Evolutionary conservation across 768 basidiomycete genomes (phyloP), one percentile per base, ranked within the genome.

Genomic region (Coprinellus aureogranulatus): DNA sequence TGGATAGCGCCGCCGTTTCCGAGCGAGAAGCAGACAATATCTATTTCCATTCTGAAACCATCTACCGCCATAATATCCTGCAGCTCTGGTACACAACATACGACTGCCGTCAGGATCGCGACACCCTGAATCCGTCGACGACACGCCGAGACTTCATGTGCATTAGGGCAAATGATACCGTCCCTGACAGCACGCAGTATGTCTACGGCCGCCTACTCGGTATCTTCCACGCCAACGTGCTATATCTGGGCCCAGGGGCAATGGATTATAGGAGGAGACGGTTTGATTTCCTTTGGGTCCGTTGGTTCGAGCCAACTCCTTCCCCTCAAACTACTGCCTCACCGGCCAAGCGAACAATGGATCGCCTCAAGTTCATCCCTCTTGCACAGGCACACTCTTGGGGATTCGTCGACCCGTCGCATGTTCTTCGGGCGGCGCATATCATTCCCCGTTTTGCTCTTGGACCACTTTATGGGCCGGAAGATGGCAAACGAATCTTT

Each of bases 71-170:
- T 27, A 41, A 57, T 26, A 63, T 50, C 8, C 49, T 55, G 20
- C 50, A 52, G 23, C 44, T 65, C 45, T 39, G 61, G 37, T 65
- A 60, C 51, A 63, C 62, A 16, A 61, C 60, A 31, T 65, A 65
- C 46, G 53, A 65, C 31, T 12, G 59, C 18, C 60, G 54, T 23
- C 54, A 55, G 16, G 55, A 59, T 18, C 60, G 44, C 11, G 61
- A 64, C 54, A 62, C 58, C 2, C 54, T 64, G 48, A 64, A 62
- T 30, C 59, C 62, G 9, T 41, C 39, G 11, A 39, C 34, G 11
- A 39, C 18, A n/a, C 12, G 23, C 16, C 34, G 51, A 20, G 31
- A 53, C 20, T 53, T 53, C n/a, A 53, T 53, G 51, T 53, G 51
- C n/a, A 22, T 53, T 22, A 9, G 37, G 9, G 37, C 37, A 18